phyloP scores from a whole-genome alignment of 2,329 filamentous ascomycete genomes.

The Pyricularia pennisetigena region DNA sequence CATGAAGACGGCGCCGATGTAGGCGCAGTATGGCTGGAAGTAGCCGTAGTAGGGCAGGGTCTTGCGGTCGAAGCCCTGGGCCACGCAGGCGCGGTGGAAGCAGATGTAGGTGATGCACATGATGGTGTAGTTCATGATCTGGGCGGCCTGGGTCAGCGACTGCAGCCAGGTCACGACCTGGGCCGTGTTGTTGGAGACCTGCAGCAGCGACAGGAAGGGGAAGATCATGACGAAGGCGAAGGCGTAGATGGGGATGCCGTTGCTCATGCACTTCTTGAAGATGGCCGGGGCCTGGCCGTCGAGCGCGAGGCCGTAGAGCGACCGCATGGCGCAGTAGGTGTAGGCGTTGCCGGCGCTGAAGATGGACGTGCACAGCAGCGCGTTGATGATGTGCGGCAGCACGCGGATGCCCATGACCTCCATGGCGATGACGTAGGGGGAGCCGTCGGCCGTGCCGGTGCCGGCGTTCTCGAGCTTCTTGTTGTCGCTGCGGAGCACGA shows the following conservation, averaged over 20 bases:
- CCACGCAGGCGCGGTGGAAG: conserved; percentile 45
- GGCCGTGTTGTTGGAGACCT: conserved; percentile 42
- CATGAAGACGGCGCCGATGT: conserved; percentile 31
- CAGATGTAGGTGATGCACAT: conserved; percentile 48
- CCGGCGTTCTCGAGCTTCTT: conserved; percentile 35
- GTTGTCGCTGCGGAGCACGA: conserved; percentile 53
- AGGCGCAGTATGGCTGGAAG: conserved; percentile 46
- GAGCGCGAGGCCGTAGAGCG: conserved; percentile 47
- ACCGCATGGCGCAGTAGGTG: conserved; percentile 50
- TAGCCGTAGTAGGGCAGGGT: conserved; percentile 45
- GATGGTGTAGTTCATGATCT: conserved; percentile 47
- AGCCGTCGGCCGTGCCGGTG: conserved; percentile 43
- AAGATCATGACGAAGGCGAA: conserved; percentile 49
- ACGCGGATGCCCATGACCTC: conserved; percentile 40
- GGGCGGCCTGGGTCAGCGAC: conserved; percentile 48
- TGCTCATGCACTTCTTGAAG: conserved; percentile 41
- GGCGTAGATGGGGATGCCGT: conserved; percentile 54
- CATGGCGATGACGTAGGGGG: conserved; percentile 47
- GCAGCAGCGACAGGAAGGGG: conserved; percentile 53
- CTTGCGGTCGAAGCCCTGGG: conserved; percentile 41
- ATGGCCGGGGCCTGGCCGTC: conserved; percentile 44
- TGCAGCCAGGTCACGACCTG: conserved; percentile 52
- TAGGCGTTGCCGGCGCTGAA: conserved; percentile 54
- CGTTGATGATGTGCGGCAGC: conserved; percentile 52
- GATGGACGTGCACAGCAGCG: conserved; percentile 47